phyloP scores from a whole-genome alignment of 345 rosid species.

The Hirschfeldia incana region DNA sequence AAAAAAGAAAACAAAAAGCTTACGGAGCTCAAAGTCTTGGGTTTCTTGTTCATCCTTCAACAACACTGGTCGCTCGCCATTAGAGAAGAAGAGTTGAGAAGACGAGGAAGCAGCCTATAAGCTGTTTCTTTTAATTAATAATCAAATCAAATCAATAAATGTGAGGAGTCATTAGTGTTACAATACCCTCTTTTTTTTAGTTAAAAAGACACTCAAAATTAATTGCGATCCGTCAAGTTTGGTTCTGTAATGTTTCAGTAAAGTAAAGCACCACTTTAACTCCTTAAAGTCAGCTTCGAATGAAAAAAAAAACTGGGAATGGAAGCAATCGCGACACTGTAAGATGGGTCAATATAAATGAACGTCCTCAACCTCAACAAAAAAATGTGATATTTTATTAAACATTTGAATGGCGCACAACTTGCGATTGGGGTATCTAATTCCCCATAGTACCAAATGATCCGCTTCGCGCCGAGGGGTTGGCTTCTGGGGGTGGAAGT shows the following conservation, averaged over 20 bases:
- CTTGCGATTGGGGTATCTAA: too few species aligned
- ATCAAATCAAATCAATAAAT: background rate
- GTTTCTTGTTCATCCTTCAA: constrained; percentile 30
- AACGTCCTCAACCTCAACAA: background rate
- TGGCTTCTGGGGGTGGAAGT: too few species aligned
- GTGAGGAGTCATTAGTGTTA: background rate
- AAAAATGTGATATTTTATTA: too few species aligned
- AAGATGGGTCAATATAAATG: constrained; percentile 15
- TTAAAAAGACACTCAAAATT: background rate
- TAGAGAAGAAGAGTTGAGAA: background rate
- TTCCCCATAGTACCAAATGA: too few species aligned
- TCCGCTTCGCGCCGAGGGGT: too few species aligned
- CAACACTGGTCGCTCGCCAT: background rate
- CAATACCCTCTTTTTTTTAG: background rate
- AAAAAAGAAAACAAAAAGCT: background rate
- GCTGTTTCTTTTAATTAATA: background rate
- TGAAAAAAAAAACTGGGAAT: background rate
- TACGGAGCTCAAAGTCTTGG: constrained; percentile 37
- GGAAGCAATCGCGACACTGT: background rate
- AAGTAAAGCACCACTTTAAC: constrained; percentile 5
- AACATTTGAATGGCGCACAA: too few species aligned
- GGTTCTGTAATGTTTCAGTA: background rate
- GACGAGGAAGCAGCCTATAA: background rate
- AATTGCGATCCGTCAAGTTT: constrained; percentile 3
- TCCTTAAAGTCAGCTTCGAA: constrained; percentile 25